Evolutionary conservation across 202 grass and related monocot species (phyloP).

Genomic region (Sporobolus alterniflorus): DNA sequence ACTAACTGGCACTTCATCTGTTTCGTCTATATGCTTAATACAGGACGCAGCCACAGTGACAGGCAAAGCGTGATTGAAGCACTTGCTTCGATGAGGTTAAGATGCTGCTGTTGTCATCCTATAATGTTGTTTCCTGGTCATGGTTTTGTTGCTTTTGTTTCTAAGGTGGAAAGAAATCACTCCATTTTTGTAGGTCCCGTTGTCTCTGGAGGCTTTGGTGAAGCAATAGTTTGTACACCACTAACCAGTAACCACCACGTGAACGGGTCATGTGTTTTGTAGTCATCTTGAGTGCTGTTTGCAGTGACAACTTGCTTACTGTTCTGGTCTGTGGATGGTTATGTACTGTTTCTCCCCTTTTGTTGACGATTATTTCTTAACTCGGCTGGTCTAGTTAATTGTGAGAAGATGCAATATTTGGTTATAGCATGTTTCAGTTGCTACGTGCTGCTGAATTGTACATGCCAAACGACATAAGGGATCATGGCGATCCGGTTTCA

Average conservation of each 20-base stretch:
- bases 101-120: background rate
- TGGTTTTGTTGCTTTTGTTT: conserved; percentile 8
- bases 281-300: conserved; percentile 44
- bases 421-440: background rate
- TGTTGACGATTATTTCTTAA: conserved; percentile 12
- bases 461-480: background rate
- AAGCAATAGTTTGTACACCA: conserved; percentile 48
- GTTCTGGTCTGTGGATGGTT: conserved; percentile 28
- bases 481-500: background rate
- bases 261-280: conserved; percentile 20
- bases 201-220: conserved; percentile 27
- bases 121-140: background rate
- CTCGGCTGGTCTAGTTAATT: background rate
- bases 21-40: conserved; percentile 13
- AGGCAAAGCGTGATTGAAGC: conserved; percentile 56
- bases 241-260: conserved; percentile 23
- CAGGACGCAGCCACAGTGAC: conserved; percentile 63
- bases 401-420: background rate
- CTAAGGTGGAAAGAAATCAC: conserved; percentile 22
- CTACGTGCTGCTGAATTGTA: background rate
- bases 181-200: conserved; percentile 21
- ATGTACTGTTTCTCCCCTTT: conserved; percentile 4
- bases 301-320: no score
- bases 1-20: conserved; percentile 7
- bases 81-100: conserved; percentile 30